These are phyloP conservation scores for Leccinum olivaceopallidum DNA, from an alignment of 768 basidiomycete genomes.

Conservation along the genomic window DNA sequence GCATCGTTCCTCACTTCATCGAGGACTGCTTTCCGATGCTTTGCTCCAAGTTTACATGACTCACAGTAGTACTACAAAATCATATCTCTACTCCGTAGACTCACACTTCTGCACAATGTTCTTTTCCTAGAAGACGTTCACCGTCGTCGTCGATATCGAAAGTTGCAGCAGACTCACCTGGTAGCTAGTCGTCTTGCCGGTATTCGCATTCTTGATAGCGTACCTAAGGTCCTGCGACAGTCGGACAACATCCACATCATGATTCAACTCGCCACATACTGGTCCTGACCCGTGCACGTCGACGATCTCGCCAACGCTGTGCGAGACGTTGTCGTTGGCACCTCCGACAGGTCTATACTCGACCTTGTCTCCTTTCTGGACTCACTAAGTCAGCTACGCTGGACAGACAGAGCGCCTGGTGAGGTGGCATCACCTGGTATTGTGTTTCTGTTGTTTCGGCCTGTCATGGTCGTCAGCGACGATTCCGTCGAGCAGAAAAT, in stretches of 20 bases:
- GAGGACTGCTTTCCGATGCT: too few species aligned
- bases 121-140: conserved; percentile 29
- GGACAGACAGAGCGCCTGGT: too few species aligned
- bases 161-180: conserved; percentile 17
- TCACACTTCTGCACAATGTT: conserved; percentile 36
- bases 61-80: background rate
- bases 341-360: conserved; percentile 47
- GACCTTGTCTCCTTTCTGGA: conserved; percentile 41
- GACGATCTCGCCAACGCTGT: conserved; percentile 37
- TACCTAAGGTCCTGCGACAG: conserved; percentile 33
- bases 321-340: conserved; percentile 38
- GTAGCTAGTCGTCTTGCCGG: conserved; percentile 41
- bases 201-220: conserved; percentile 45
- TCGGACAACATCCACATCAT: background rate
- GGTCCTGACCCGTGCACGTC: conserved; percentile 33
- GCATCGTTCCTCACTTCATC: too few species aligned
- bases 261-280: conserved; percentile 23
- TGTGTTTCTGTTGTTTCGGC: conserved; percentile 19
- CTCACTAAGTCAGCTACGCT: background rate
- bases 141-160: too few species aligned
- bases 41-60: too few species aligned
- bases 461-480: conserved; percentile 12
- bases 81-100: background rate
- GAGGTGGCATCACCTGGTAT: conserved; percentile 23
- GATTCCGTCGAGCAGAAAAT: background rate